Evolutionary conservation across 2,329 filamentous ascomycete species (phyloP).

Genomic region (Westerdykella aurantiaca): DNA sequence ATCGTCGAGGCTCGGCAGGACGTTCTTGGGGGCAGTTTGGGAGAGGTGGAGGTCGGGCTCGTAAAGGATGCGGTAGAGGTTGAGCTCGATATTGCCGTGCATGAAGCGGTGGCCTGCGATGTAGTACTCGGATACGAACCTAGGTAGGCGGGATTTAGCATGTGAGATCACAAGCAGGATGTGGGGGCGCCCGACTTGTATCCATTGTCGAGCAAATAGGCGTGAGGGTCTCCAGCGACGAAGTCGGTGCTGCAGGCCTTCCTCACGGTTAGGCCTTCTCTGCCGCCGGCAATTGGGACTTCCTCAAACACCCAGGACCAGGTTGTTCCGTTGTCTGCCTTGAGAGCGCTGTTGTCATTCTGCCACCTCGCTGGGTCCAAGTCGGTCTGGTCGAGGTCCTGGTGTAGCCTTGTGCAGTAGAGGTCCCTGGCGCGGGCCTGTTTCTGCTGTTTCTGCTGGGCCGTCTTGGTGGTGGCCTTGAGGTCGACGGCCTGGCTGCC

Average conservation of each 20-base stretch:
- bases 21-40: conserved; percentile 28
- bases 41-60: conserved; percentile 37
- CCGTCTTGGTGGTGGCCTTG: conserved; percentile 5
- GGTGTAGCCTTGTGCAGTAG: conserved; percentile 51
- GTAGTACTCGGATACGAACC: conserved; percentile 54
- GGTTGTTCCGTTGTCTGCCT: conserved; percentile 17
- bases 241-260: conserved; percentile 47
- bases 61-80: conserved; percentile 51
- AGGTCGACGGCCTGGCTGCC: conserved; percentile 33
- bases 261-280: conserved; percentile 48
- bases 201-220: conserved; percentile 48
- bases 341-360: conserved; percentile 7
- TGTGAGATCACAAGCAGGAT: neutral
- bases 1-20: conserved; percentile 41
- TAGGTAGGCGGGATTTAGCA: conserved; percentile 27
- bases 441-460: conserved; percentile 17
- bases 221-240: conserved; percentile 45
- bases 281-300: conserved; percentile 46
- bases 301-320: conserved; percentile 40
- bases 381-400: conserved; percentile 35
- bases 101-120: conserved; percentile 54
- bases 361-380: conserved; percentile 19
- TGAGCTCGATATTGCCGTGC: conserved; percentile 52
- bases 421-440: conserved; percentile 41
- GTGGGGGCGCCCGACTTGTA: conserved; percentile 43